phyloP scores from a whole-genome alignment of 2,329 filamentous ascomycete species.

The Geosmithia flava region DNA sequence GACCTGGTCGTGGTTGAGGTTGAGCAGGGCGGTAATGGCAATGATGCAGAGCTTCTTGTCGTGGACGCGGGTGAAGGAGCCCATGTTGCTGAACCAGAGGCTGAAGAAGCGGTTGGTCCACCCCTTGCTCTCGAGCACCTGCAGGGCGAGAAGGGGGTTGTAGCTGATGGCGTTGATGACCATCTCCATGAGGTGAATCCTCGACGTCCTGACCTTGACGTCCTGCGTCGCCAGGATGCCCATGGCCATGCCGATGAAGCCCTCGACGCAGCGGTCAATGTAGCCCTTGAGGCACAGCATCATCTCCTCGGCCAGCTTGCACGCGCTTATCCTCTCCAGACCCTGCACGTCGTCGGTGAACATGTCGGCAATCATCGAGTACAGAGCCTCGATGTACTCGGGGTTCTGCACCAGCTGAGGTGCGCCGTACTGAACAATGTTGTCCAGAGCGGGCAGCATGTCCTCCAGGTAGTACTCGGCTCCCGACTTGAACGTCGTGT shows the following conservation, averaged over 20 bases:
- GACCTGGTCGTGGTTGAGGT: slow-evolving; percentile 67
- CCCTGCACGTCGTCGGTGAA: slow-evolving; percentile 88
- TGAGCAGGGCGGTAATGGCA: slow-evolving; percentile 77
- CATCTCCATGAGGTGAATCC: slow-evolving; percentile 97
- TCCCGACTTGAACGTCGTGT: slow-evolving; percentile 92
- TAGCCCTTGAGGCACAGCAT: slow-evolving; percentile 89
- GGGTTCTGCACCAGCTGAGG: slow-evolving; percentile 71
- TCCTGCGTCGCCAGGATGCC: slow-evolving; percentile 62
- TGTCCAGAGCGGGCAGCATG: slow-evolving; percentile 95
- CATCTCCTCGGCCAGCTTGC: slow-evolving; percentile 92
- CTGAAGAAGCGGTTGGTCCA: slow-evolving; percentile 99
- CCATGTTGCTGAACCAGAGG: slow-evolving; percentile 94
- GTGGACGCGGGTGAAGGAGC: slow-evolving; percentile 84
- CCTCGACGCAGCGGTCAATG: slow-evolving; percentile 77
- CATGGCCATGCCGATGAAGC: slow-evolving; percentile 88
- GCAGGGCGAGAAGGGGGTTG: slow-evolving; percentile 74
- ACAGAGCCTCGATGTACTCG: slow-evolving; percentile 75
- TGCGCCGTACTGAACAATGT: slow-evolving; percentile 90
- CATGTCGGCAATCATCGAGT: slow-evolving; percentile 90
- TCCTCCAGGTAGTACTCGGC: slow-evolving; percentile 96
- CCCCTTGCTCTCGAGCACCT: slow-evolving; percentile 76
- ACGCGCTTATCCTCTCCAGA: slow-evolving; percentile 91
- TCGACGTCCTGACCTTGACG: slow-evolving; percentile 81
- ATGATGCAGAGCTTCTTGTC: slow-evolving; percentile 98
- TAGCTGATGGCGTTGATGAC: slow-evolving; percentile 98